These are phyloP conservation scores for Arachis stenosperma DNA, from an alignment of 306 rosid species.

Conservation along the genomic window DNA sequence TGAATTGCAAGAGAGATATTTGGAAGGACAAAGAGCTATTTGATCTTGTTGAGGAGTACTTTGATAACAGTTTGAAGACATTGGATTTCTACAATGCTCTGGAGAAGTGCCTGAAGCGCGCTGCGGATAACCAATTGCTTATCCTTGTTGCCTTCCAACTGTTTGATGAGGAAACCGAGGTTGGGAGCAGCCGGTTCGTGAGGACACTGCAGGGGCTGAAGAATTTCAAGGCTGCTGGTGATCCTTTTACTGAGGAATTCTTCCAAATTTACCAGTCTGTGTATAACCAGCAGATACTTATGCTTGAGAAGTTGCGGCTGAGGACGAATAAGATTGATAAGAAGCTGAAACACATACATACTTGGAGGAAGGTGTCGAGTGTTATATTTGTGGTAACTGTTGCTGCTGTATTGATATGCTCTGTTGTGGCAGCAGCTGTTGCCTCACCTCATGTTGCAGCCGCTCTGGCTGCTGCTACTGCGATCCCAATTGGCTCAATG, in stretches of 20 bases:
- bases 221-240: conserved; percentile 75
- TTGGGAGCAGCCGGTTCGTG: conserved; percentile 42
- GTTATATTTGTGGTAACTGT: conserved; percentile 73
- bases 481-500: conserved; percentile 81
- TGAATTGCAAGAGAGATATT: conserved; percentile 83
- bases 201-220: conserved; percentile 66
- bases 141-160: conserved; percentile 67
- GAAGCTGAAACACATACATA: conserved; percentile 54
- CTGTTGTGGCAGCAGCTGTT: conserved; percentile 86
- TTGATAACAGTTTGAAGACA: conserved; percentile 80
- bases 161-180: conserved; percentile 60
- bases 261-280: conserved; percentile 63
- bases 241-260: conserved; percentile 82
- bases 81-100: conserved; percentile 84
- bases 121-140: conserved; percentile 75
- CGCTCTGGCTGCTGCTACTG: conserved; percentile 74
- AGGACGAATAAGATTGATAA: conserved; percentile 66
- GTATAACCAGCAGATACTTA: conserved; percentile 59
- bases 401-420: conserved; percentile 82
- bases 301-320: conserved; percentile 70
- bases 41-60: conserved; percentile 87
- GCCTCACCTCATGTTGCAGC: conserved; percentile 86
- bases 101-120: conserved; percentile 72
- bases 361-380: conserved; percentile 78
- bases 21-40: conserved; percentile 81